A percentile compares a stretch with the other conserved stretches of the same genome.
phyloP scores from a whole-genome alignment of 2,329 filamentous ascomycete species.

The Sclerotiophoma versabilis region DNA sequence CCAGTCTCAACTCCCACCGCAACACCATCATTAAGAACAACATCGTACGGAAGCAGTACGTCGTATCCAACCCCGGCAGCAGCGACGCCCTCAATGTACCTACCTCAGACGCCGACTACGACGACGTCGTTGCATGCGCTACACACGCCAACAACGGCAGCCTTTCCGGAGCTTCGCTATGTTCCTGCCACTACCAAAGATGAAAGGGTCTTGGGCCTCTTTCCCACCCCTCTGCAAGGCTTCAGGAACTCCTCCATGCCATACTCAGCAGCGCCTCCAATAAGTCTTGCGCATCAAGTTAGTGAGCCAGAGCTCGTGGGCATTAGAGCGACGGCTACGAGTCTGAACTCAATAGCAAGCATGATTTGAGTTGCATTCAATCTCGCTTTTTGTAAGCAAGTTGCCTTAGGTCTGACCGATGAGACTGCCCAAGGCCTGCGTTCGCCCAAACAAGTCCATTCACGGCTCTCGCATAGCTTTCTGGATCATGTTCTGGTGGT shows the following conservation, averaged over 20 bases:
- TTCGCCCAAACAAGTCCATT: too few relatives aligned
- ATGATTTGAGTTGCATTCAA: slow-evolving; percentile 36
- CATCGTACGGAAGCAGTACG: slow-evolving; percentile 29
- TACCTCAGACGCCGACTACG: slow-evolving; percentile 21
- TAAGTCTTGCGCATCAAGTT: slow-evolving; percentile 36
- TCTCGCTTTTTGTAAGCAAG: neutral
- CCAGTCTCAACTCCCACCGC: slow-evolving; percentile 32
- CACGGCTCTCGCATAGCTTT: too few relatives aligned
- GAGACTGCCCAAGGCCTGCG: neutral
- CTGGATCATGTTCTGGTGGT: neutral
- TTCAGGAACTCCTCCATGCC: slow-evolving; percentile 30
- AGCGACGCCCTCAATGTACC: slow-evolving; percentile 21
- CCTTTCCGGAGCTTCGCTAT: slow-evolving; percentile 21
- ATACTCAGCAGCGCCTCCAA: slow-evolving; percentile 18
- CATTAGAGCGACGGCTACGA: slow-evolving; percentile 38
- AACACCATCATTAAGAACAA: slow-evolving; percentile 27
- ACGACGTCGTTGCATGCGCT: slow-evolving; percentile 30
- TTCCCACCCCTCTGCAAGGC: slow-evolving; percentile 41
- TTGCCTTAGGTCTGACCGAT: neutral
- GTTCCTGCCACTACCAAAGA: slow-evolving; percentile 23
- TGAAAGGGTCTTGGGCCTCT: slow-evolving; percentile 40
- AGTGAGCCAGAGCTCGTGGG: slow-evolving; percentile 47
- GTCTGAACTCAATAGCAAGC: slow-evolving; percentile 45
- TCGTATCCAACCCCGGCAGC: slow-evolving; percentile 38
- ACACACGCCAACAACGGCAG: slow-evolving; percentile 30